A percentile compares a stretch with the other conserved stretches of the same genome.
Evolutionary conservation across 306 rosid genomes (phyloP).

Genomic region (Begonia loranthoides): DNA sequence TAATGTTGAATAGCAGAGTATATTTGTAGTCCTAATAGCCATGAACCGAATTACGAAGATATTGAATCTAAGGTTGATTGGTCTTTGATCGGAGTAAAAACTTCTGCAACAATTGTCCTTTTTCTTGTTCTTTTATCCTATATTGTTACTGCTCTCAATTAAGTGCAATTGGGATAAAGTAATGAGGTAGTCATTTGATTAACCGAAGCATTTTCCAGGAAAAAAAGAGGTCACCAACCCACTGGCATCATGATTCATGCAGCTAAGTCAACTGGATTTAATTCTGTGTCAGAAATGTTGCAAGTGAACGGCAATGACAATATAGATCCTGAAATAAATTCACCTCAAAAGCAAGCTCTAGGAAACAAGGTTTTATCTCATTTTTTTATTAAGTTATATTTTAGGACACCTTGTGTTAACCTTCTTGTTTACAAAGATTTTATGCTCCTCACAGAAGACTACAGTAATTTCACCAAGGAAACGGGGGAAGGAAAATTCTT

Average conservation of each 20-base stretch:
- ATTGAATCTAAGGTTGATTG: too few relatives aligned
- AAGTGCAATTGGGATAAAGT: too few relatives aligned
- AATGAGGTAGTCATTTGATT: slow-evolving; percentile 1
- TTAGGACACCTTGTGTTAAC: neutral
- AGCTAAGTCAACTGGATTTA: slow-evolving; percentile 50
- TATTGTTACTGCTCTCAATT: too few relatives aligned
- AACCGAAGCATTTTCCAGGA: slow-evolving; percentile 28
- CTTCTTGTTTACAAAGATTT: slow-evolving; percentile 1
- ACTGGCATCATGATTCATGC: slow-evolving; percentile 35
- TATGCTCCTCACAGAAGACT: slow-evolving; percentile 18
- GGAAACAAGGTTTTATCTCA: slow-evolving; percentile 16
- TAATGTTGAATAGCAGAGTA: too few relatives aligned
- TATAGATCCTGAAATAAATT: slow-evolving; percentile 14
- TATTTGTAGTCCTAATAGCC: too few relatives aligned
- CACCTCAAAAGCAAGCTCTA: slow-evolving; percentile 9
- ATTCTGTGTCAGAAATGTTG: slow-evolving; percentile 53
- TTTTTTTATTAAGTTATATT: slow-evolving; percentile 1
- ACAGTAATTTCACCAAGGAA: slow-evolving; percentile 19
- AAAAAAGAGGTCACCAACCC: slow-evolving; percentile 48
- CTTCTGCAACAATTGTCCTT: too few relatives aligned
- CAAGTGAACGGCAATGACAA: slow-evolving; percentile 9
- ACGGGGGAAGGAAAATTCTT: slow-evolving; percentile 48
- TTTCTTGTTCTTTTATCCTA: too few relatives aligned
- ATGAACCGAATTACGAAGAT: too few relatives aligned
- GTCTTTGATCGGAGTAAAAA: too few relatives aligned